Base-by-base conservation (phyloP, 192 early-diverging fungal species). In the Mortierella hygrophila region DNA sequence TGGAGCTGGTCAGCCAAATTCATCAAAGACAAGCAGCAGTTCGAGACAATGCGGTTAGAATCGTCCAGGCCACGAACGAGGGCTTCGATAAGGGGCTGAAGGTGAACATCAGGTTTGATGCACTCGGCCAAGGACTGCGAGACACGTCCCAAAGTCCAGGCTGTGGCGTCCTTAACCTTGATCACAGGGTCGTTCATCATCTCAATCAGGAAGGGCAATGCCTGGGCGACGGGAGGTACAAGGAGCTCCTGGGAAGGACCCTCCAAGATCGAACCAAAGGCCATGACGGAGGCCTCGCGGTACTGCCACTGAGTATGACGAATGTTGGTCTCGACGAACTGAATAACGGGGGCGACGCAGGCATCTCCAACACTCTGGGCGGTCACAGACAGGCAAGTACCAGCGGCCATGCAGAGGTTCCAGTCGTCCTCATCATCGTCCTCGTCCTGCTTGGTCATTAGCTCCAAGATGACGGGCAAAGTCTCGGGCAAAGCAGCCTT, bases 361-460 rank as follows among this genome's bases (percentile, higher is more conserved):
- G 88, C 85, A 80, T 97, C 93, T 60, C 92, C 93, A n/a, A 97
- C 93, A 52, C 94, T 95, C 80, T 93, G 95, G 15, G 98, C 96
- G 52, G 98, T 93, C 70, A 98, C 90, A 11, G 96, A 91, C 77
- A 99, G 89, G 80, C 98, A 99, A 13, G 98, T 99, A 32, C 96
- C 96, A 35, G 99, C 97, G 37, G 98, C 98, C 99, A 99, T 99
- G 8, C 97, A 94, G 55, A 97, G 93, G 87, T 96, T 99, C 98
- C 98, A 99, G 88, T 99, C 98, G 86, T 99, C 99, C 77, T 98
- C 99, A 80, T 99, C 99, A 26, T 98, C 97, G 57, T 99, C 98
- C 83, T 98, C 98, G 54, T 99, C 98, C 92, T 94, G 97, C 90
- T 97, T 97, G 70, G 99, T 98, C 90, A 99, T 91, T 65, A 99